Conservation (phyloP, 225 moss, liverwort and hornwort species). For the Climacium dendroides region DNA sequence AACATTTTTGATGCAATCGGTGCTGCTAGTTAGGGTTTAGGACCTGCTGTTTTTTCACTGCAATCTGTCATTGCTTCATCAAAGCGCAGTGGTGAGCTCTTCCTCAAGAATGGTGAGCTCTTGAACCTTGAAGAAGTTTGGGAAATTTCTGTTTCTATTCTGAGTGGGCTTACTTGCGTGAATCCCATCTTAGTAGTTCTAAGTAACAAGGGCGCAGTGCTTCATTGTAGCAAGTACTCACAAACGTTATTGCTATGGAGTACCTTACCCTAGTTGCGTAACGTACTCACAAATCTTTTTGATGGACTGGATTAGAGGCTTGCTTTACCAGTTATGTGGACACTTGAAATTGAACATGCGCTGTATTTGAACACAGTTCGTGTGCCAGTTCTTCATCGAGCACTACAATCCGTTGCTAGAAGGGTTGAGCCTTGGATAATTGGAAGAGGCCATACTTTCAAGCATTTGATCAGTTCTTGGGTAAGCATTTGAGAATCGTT, state of each 20-base stretch:
- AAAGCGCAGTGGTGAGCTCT: not conserved
- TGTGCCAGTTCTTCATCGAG: not conserved
- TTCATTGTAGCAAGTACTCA: not conserved
- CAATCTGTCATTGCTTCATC: not conserved
- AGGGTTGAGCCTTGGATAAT: not conserved
- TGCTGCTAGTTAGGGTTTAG: not conserved
- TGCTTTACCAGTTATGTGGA: not conserved
- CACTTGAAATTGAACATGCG: not conserved
- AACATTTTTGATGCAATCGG: not conserved
- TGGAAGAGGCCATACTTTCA: not conserved
- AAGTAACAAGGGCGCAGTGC: not conserved
- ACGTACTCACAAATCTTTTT: not conserved
- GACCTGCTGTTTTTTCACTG: not conserved
- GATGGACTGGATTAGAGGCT: not conserved
- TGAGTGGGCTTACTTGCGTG: not conserved
- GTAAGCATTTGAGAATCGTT: not conserved
- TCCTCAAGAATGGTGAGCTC: not conserved
- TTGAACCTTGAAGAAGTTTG: not conserved
- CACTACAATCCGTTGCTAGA: not conserved
- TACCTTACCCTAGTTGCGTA: not conserved
- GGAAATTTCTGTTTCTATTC: not conserved
- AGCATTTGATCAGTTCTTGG: not conserved
- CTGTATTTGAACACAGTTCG: not conserved
- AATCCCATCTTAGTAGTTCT: not conserved
- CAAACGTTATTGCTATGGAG: not conserved